Percentiles rank a stretch among this genome's conserved stretches.
phyloP scores from a whole-genome alignment of 169 alveolate genomes.

The Eimeria sp. region DNA sequence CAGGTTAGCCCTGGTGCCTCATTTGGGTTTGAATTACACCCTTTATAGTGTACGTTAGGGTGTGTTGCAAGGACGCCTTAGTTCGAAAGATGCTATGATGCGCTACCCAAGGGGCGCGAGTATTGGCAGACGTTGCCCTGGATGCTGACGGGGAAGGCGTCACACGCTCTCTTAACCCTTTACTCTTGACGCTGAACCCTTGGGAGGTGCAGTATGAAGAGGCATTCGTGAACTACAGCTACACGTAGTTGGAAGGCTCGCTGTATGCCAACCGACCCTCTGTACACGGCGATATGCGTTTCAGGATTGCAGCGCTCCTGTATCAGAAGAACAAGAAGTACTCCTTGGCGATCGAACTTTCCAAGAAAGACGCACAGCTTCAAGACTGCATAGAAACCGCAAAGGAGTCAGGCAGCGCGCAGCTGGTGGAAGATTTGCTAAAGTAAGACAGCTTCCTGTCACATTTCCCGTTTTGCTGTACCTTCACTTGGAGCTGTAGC shows the following conservation, averaged over 20 bases:
- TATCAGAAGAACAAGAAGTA: conserved; percentile 87
- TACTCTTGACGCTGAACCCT: background rate
- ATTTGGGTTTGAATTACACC: background rate
- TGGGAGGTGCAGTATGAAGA: background rate
- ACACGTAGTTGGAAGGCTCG: background rate
- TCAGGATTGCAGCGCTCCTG: conserved; percentile 78
- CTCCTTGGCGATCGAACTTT: conserved; percentile 87
- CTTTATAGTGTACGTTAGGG: background rate
- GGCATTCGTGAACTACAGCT: background rate
- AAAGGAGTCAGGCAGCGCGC: conserved; percentile 86
- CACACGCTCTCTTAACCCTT: background rate
- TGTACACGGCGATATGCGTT: background rate
- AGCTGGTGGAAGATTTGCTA: conserved; percentile 83
- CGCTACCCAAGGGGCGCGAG: background rate
- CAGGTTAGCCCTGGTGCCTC: conserved; percentile 95
- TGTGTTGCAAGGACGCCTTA: background rate
- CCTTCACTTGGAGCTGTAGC: background rate
- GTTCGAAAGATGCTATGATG: background rate
- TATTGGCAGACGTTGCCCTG: too few relatives aligned
- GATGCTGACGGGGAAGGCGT: background rate
- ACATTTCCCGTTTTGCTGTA: background rate
- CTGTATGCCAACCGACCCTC: background rate
- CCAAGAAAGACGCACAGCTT: conserved; percentile 86
- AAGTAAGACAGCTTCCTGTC: conserved; percentile 20
- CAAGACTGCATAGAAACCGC: conserved; percentile 89